Evolutionary conservation across 805 yeast species (phyloP).

Genomic region (Kuraishia capsulata): DNA sequence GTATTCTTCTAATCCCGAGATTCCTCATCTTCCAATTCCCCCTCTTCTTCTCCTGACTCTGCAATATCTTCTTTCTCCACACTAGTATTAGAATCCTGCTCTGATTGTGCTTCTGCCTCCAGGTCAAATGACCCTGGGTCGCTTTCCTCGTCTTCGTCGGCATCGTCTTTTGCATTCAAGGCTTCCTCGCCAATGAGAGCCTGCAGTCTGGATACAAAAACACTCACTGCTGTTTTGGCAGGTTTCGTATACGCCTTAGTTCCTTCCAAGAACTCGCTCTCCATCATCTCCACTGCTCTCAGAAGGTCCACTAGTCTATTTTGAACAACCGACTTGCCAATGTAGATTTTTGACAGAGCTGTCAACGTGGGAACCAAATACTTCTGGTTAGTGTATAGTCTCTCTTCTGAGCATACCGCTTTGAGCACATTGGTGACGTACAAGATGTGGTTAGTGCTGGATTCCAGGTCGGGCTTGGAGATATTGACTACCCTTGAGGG

Average conservation of each 20-base stretch:
- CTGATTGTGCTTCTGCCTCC: no score
- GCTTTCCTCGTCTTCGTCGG: neutral
- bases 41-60: neutral
- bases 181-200: neutral
- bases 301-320: neutral
- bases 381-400: neutral
- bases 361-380: neutral
- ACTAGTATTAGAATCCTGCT: no score
- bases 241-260: neutral
- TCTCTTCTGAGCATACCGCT: conserved; percentile 29
- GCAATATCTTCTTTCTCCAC: no score
- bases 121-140: no score
- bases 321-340: neutral
- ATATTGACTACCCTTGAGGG: conserved; percentile 55
- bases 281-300: neutral
- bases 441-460: conserved; percentile 44
- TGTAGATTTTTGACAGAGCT: neutral
- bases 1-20: no score
- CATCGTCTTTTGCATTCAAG: neutral
- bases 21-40: no score
- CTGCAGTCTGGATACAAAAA: neutral
- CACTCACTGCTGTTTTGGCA: neutral
- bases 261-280: neutral
- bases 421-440: conserved; percentile 48
- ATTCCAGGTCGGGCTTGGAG: conserved; percentile 27